Evolutionary conservation across 108 stramenopile species (phyloP).

Genomic region (Nitzschia sp.): DNA sequence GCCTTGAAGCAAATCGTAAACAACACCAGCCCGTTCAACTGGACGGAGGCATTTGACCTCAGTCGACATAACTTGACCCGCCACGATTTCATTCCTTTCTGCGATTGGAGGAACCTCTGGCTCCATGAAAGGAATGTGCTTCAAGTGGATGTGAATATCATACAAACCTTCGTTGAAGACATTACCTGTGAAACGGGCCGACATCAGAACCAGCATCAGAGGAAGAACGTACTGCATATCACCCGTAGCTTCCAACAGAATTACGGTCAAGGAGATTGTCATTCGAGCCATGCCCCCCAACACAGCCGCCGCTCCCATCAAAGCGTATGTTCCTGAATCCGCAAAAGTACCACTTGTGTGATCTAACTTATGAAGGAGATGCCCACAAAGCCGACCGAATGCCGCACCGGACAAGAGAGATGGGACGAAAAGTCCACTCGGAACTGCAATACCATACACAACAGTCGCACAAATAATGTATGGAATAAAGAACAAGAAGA

Average conservation of each 20-base stretch:
- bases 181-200: slow-evolving; percentile 94
- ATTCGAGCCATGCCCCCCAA: slow-evolving; percentile 98
- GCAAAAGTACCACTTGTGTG: slow-evolving; percentile 94
- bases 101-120: slow-evolving; percentile 84
- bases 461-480: slow-evolving; percentile 85
- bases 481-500: slow-evolving; percentile 92
- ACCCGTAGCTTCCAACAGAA: slow-evolving; percentile 95
- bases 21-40: slow-evolving; percentile 83
- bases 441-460: slow-evolving; percentile 92
- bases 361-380: slow-evolving; percentile 94
- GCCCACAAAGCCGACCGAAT: slow-evolving; percentile 92
- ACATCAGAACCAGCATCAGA: slow-evolving; percentile 97
- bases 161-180: slow-evolving; percentile 97
- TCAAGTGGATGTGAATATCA: slow-evolving; percentile 91
- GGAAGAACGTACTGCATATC: slow-evolving; percentile 98
- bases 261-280: slow-evolving; percentile 97
- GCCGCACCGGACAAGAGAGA: slow-evolving; percentile 85
- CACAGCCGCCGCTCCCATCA: slow-evolving; percentile 94
- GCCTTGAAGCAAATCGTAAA: slow-evolving; percentile 79
- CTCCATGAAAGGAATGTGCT: slow-evolving; percentile 91
- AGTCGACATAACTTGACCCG: slow-evolving; percentile 87
- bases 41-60: slow-evolving; percentile 87
- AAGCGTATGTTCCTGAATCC: slow-evolving; percentile 94
- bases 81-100: slow-evolving; percentile 87
- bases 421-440: slow-evolving; percentile 90